These are phyloP conservation scores for Lumnitzera littorea DNA, from an alignment of 345 rosid species.

Conservation along the genomic window DNA sequence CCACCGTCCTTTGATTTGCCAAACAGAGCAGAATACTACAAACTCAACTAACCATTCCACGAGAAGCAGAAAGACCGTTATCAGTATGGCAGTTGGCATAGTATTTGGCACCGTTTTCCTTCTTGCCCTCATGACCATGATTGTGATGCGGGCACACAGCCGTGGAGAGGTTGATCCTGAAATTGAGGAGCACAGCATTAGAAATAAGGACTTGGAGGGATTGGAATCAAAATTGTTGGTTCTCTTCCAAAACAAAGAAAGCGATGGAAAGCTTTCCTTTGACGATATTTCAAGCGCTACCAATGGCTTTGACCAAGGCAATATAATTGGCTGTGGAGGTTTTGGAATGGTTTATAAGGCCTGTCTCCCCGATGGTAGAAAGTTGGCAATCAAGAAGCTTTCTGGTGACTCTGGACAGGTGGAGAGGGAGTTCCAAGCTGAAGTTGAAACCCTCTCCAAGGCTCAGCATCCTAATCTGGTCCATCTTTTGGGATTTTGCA, in stretches of 20 bases:
- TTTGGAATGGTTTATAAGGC: slow-evolving; percentile 86
- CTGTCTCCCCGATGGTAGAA: slow-evolving; percentile 51
- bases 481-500: slow-evolving; percentile 70
- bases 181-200: slow-evolving; percentile 32
- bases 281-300: slow-evolving; percentile 68
- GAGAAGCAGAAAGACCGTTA: slow-evolving; percentile 23
- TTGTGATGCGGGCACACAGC: slow-evolving; percentile 42
- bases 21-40: slow-evolving; percentile 1
- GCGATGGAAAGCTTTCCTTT: slow-evolving; percentile 38
- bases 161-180: slow-evolving; percentile 70
- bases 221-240: slow-evolving; percentile 46
- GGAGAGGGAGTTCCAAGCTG: slow-evolving; percentile 80
- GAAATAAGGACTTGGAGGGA: slow-evolving; percentile 39
- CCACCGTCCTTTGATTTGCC: slow-evolving; percentile 35
- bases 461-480: slow-evolving; percentile 90
- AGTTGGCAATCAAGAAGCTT: slow-evolving; percentile 71
- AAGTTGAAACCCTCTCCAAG: slow-evolving; percentile 81
- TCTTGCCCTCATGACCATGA: slow-evolving; percentile 32
- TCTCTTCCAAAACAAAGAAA: slow-evolving; percentile 51
- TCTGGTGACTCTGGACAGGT: slow-evolving; percentile 83
- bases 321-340: slow-evolving; percentile 86
- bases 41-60: slow-evolving; percentile 14
- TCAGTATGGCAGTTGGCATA: slow-evolving; percentile 61
- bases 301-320: slow-evolving; percentile 62
- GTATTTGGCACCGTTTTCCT: slow-evolving; percentile 45